These are phyloP conservation scores for Epichloe sylvatica DNA, from an alignment of 2,329 filamentous ascomycete species.

Conservation along the genomic window DNA sequence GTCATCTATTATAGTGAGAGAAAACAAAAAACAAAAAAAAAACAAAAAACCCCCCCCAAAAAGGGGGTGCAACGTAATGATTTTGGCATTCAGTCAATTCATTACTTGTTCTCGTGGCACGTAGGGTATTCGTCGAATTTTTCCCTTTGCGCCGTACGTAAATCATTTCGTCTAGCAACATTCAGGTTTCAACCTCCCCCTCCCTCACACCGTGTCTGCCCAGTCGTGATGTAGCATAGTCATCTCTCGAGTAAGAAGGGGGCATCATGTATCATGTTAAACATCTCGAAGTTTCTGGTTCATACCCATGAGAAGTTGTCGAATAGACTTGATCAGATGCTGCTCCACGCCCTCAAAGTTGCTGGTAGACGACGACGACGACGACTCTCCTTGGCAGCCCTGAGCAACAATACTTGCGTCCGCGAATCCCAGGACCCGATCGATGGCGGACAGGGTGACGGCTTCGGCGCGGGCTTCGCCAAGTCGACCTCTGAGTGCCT, in stretches of 20 bases:
- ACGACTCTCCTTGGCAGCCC: slow-evolving; percentile 17
- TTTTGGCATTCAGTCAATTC: not conserved
- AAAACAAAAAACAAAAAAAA: no score
- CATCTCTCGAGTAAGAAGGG: no score
- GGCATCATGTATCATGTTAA: not conserved
- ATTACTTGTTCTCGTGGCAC: not conserved
- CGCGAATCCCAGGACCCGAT: slow-evolving; percentile 35
- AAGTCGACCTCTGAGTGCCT: slow-evolving; percentile 26
- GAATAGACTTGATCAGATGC: slow-evolving; percentile 27
- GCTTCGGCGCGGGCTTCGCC: slow-evolving; percentile 30
- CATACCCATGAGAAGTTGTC: slow-evolving; percentile 25
- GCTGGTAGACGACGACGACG: slow-evolving; percentile 5
- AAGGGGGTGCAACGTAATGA: not conserved
- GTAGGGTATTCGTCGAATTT: no score
- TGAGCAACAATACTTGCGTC: slow-evolving; percentile 27
- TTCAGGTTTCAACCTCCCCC: not conserved
- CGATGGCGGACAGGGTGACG: slow-evolving; percentile 35
- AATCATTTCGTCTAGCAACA: not conserved
- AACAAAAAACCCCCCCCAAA: no score
- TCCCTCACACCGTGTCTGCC: not conserved
- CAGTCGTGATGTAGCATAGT: no score
- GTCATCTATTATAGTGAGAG: no score
- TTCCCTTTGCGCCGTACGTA: not conserved
- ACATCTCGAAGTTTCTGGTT: slow-evolving; percentile 23
- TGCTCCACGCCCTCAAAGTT: slow-evolving; percentile 27